These are phyloP conservation scores for Penicillium decumbens DNA, from an alignment of 2,329 filamentous ascomycete genomes.

Conservation along the genomic window DNA sequence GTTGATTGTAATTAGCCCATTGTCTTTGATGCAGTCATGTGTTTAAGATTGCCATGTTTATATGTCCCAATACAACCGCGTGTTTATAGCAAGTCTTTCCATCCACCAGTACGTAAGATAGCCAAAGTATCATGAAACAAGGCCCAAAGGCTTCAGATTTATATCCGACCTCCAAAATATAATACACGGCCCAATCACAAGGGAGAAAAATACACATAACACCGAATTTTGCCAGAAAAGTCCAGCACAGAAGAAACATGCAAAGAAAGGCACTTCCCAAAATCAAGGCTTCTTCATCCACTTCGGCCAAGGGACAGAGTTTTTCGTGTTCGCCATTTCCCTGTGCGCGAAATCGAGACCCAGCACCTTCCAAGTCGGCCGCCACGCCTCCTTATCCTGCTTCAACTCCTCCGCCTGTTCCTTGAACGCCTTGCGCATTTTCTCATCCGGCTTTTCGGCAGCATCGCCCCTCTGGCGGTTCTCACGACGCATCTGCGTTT, in stretches of 20 bases:
- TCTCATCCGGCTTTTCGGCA: slow-evolving; percentile 19
- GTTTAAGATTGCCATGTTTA: slow-evolving; percentile 4
- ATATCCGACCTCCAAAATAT: slow-evolving; percentile 5
- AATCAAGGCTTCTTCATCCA: slow-evolving; percentile 13
- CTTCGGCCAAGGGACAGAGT: slow-evolving; percentile 1
- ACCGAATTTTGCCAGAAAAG: slow-evolving; percentile 14
- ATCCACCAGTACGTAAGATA: neutral
- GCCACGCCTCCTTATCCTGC: slow-evolving; percentile 59
- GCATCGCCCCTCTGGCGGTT: slow-evolving; percentile 35
- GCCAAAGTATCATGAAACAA: neutral
- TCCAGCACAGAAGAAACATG: slow-evolving; percentile 11
- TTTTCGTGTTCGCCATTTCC: slow-evolving; percentile 13
- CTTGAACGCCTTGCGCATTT: slow-evolving; percentile 45
- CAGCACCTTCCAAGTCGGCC: slow-evolving; percentile 45
- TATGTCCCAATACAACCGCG: slow-evolving; percentile 7
- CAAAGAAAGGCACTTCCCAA: slow-evolving; percentile 4
- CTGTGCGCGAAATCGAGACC: slow-evolving; percentile 34
- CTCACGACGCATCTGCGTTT: slow-evolving; percentile 38
- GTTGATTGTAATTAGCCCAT: slow-evolving; percentile 11
- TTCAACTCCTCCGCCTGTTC: slow-evolving; percentile 61
- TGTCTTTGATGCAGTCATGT: slow-evolving; percentile 7
- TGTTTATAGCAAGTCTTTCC: neutral
- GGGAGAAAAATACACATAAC: slow-evolving; percentile 16
- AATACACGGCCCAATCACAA: slow-evolving; percentile 10
- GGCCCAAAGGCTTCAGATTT: slow-evolving; percentile 1